Base-by-base conservation (phyloP, 1,284 basidiomycete genomes). In the Austropuccinia psidii region DNA sequence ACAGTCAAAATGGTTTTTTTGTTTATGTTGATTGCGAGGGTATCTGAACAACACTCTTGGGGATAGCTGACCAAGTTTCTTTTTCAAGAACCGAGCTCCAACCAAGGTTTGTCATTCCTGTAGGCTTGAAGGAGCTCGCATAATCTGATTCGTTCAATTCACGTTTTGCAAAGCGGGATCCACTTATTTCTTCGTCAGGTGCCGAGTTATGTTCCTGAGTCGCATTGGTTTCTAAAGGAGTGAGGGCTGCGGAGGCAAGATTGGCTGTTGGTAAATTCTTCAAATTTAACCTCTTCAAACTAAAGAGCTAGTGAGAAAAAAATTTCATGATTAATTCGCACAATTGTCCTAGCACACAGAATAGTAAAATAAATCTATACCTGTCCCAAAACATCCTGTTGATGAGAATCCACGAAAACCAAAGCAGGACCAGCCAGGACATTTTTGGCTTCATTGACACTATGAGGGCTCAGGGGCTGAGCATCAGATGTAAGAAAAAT, bases 381-480 rank as follows among this genome's bases (percentile, higher is more conserved):
- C 67, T 70, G 55, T 3, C 27, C 21, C 17, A 70, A 61, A 21
- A 70, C 67, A 17, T 70, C 55, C 21, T 70, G 11, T 45, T 58
- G 55, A 33, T 70, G 47, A 8, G 67, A 70, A 55, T 70, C 67
- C 15, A 70, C 55, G 60, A 70, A 70, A n/a, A 70, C 60, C 0
- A 70, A 27, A 5, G 67, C 67, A 4, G 67, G 67, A 8, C 67
- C 67, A 45, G 67, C 67, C 11, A 70, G 43, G 17, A 70, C 67
- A 33, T 70, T 70, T 21, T 70, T 54, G 11, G 67, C 11, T 39
- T 70, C 55, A 4, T 37, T 35, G 7, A 41, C 57, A 27, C 58
- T 29, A 7, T 37, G 31, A 21, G 55, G 13, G 0, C 43, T 70
- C 13, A 70, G 41, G 19, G 67, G 67, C 41, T 43, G 39, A 7